These are phyloP conservation scores for Cutaneotrichosporon dermatis DNA, from an alignment of 1,284 basidiomycete species.

Conservation along the genomic window DNA sequence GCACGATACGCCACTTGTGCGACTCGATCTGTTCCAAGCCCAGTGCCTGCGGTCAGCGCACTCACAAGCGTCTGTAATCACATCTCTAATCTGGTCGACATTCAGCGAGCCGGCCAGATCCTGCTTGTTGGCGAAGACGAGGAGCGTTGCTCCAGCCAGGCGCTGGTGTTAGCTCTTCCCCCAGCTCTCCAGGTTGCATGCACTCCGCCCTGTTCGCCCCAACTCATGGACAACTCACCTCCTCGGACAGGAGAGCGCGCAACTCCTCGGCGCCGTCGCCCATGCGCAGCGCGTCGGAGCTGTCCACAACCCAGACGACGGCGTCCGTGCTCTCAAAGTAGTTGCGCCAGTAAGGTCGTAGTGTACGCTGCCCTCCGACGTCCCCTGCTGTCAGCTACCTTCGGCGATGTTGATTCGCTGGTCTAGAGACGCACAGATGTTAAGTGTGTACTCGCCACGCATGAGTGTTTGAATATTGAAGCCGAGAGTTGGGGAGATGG, in stretches of 20 bases:
- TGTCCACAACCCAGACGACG: conserved; percentile 98
- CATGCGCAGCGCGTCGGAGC: conserved; percentile 82
- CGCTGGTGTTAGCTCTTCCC: conserved; percentile 55
- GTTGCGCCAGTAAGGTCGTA: conserved; percentile 97
- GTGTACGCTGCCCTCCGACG: conserved; percentile 90
- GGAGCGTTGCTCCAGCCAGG: conserved; percentile 84
- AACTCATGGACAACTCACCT: conserved; percentile 58
- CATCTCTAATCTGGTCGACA: conserved; percentile 73
- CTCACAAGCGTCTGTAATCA: conserved; percentile 50
- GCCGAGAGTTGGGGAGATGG: conserved; percentile 88
- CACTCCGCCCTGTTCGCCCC: too few relatives aligned
- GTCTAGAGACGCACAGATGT: conserved; percentile 68
- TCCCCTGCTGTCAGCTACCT: conserved; percentile 61
- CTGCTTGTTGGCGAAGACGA: conserved; percentile 99
- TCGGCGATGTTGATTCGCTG: background rate
- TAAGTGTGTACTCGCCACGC: conserved; percentile 85
- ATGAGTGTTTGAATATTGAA: conserved; percentile 98
- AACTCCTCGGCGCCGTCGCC: conserved; percentile 84
- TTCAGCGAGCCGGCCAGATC: conserved; percentile 85
- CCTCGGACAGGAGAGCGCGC: conserved; percentile 77
- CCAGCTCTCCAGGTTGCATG: background rate
- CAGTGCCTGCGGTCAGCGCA: conserved; percentile 57
- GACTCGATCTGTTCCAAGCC: conserved; percentile 71
- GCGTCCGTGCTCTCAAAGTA: conserved; percentile 99
- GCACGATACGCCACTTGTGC: conserved; percentile 84